These are phyloP conservation scores for Pleomassaria siparia DNA, from an alignment of 2,329 filamentous ascomycete species.

Conservation along the genomic window DNA sequence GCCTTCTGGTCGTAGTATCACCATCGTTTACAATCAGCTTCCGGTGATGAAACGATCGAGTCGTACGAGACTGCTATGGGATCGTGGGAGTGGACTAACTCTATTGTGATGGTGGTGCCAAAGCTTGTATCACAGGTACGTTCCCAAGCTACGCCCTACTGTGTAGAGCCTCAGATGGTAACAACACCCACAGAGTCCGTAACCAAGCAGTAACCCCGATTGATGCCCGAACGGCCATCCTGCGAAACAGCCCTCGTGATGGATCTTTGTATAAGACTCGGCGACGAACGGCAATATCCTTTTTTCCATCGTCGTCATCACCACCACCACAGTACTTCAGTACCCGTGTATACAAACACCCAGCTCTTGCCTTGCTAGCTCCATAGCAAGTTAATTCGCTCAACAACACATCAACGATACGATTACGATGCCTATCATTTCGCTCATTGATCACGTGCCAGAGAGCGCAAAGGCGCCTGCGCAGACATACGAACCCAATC, in stretches of 20 bases:
- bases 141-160: too few species aligned
- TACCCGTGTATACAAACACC: too few species aligned
- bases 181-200: background rate
- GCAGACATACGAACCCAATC: background rate
- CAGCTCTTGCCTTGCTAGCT: too few species aligned
- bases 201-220: background rate
- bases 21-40: too few species aligned
- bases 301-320: too few species aligned
- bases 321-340: background rate
- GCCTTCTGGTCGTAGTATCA: too few species aligned
- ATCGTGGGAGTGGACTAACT: too few species aligned
- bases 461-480: background rate
- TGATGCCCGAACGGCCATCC: constrained; percentile 2
- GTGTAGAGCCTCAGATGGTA: background rate
- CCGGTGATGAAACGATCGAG: too few species aligned
- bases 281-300: background rate
- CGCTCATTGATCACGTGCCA: background rate
- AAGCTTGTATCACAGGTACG: too few species aligned
- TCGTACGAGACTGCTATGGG: background rate
- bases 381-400: too few species aligned
- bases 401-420: background rate
- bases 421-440: background rate
- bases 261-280: background rate
- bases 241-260: background rate
- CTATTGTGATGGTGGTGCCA: too few species aligned